Conservation (phyloP, 2,329 filamentous ascomycete genomes). For the Seiridium unicorne region DNA sequence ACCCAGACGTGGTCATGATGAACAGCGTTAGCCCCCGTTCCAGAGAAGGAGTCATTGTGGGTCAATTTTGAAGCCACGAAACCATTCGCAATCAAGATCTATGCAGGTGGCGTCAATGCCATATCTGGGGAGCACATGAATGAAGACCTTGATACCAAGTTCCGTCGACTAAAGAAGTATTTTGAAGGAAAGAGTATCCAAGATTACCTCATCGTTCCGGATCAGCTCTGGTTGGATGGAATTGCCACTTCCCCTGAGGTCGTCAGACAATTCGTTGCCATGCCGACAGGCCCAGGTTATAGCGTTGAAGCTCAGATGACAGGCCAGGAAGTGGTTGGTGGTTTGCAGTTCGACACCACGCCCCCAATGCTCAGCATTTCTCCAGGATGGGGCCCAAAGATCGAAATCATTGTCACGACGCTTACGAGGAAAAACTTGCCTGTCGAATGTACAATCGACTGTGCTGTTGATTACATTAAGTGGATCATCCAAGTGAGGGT, state of each 20-base stretch:
- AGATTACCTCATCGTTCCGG: slow-evolving; percentile 32
- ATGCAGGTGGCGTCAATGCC: slow-evolving; percentile 37
- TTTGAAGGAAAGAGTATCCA: slow-evolving; percentile 15
- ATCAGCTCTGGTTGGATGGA: slow-evolving; percentile 38
- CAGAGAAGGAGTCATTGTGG: slow-evolving; percentile 37
- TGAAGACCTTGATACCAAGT: slow-evolving; percentile 17
- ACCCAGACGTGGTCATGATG: no score
- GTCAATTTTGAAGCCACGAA: slow-evolving; percentile 24
- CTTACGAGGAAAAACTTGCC: background rate
- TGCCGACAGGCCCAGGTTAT: slow-evolving; percentile 39
- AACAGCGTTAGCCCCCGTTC: no score
- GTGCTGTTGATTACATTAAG: background rate
- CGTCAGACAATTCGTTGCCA: slow-evolving; percentile 47
- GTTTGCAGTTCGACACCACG: slow-evolving; percentile 43
- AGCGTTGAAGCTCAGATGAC: slow-evolving; percentile 44
- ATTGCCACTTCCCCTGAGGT: slow-evolving; percentile 31
- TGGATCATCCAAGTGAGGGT: background rate
- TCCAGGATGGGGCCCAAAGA: no score
- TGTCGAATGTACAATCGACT: background rate
- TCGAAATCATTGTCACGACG: background rate
- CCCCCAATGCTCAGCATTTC: slow-evolving; percentile 12
- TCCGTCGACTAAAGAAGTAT: slow-evolving; percentile 3
- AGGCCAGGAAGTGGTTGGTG: slow-evolving; percentile 35
- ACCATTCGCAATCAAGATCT: slow-evolving; percentile 37
- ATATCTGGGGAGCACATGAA: slow-evolving; percentile 32